phyloP scores from a whole-genome alignment of 2,329 filamentous ascomycete species.

The Ophiosphaerella herpotricha region DNA sequence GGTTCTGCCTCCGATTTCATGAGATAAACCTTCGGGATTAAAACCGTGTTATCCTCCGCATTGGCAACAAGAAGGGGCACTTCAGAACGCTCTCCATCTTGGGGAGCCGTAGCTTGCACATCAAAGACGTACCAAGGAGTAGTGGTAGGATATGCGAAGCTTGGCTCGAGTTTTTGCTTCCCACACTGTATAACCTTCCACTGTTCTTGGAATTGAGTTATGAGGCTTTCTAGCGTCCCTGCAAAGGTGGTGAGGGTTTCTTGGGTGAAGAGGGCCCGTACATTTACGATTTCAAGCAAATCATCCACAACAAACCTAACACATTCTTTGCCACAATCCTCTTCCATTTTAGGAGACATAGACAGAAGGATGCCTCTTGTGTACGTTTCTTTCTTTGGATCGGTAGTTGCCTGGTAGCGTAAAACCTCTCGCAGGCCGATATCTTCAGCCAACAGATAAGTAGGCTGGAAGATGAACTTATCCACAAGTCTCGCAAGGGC shows the following conservation, averaged over 20 bases:
- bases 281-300: neutral
- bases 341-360: slow-evolving; percentile 1
- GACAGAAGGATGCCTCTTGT: slow-evolving; percentile 5
- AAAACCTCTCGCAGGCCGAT: slow-evolving; percentile 12
- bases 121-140: neutral
- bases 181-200: slow-evolving; percentile 1
- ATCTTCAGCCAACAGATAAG: slow-evolving; percentile 28
- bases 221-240: neutral
- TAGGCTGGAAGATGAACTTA: slow-evolving; percentile 41
- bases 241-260: neutral
- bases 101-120: neutral
- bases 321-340: neutral
- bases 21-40: neutral
- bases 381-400: slow-evolving; percentile 5
- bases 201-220: neutral
- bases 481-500: slow-evolving; percentile 33
- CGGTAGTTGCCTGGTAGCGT: slow-evolving; percentile 2
- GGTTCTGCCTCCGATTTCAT: neutral
- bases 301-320: neutral
- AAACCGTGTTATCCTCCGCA: neutral
- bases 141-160: neutral
- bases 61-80: neutral
- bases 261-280: neutral
- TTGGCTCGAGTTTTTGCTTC: neutral
- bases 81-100: neutral